These are phyloP conservation scores for Heritiera littoralis DNA, from an alignment of 345 rosid genomes.

Conservation along the genomic window DNA sequence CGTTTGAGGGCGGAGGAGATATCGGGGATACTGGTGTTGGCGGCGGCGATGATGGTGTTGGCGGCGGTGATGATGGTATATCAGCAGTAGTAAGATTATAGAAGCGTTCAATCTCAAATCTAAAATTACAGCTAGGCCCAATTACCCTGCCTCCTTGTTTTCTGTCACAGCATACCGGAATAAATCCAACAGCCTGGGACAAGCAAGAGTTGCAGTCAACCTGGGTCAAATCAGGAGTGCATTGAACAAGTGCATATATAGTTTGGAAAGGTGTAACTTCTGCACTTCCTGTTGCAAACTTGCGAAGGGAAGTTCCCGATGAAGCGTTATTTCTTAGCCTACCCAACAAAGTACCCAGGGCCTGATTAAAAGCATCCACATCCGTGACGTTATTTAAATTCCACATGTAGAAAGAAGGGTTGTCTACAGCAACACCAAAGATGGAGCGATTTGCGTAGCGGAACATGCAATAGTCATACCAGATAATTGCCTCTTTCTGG, in stretches of 20 bases:
- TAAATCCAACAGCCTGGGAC: neutral
- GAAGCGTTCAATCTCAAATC: slow-evolving; percentile 32
- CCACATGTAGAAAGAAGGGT: neutral
- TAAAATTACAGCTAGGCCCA: slow-evolving; percentile 35
- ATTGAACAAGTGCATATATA: slow-evolving; percentile 40
- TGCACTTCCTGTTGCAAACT: slow-evolving; percentile 25
- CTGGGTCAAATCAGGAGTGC: slow-evolving; percentile 43
- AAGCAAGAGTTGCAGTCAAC: slow-evolving; percentile 27
- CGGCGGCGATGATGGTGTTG: neutral
- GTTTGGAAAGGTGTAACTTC: neutral
- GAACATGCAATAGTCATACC: slow-evolving; percentile 39
- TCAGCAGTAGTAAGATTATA: slow-evolving; percentile 1
- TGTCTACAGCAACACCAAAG: slow-evolving; percentile 3
- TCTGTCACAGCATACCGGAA: slow-evolving; percentile 12
- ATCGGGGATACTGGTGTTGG: neutral
- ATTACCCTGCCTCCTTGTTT: slow-evolving; percentile 28
- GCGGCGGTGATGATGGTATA: neutral
- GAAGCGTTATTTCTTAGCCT: slow-evolving; percentile 23
- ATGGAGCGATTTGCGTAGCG: slow-evolving; percentile 42
- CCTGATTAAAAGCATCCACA: slow-evolving; percentile 15
- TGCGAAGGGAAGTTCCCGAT: slow-evolving; percentile 17
- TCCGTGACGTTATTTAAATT: slow-evolving; percentile 19
- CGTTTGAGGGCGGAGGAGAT: slow-evolving; percentile 9
- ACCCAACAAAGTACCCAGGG: slow-evolving; percentile 18
- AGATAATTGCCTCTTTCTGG: slow-evolving; percentile 38